Evolutionary conservation across 441 rosid genomes (phyloP), one percentile per base, ranked within the genome.

Genomic region (Populus trichocarpa): DNA sequence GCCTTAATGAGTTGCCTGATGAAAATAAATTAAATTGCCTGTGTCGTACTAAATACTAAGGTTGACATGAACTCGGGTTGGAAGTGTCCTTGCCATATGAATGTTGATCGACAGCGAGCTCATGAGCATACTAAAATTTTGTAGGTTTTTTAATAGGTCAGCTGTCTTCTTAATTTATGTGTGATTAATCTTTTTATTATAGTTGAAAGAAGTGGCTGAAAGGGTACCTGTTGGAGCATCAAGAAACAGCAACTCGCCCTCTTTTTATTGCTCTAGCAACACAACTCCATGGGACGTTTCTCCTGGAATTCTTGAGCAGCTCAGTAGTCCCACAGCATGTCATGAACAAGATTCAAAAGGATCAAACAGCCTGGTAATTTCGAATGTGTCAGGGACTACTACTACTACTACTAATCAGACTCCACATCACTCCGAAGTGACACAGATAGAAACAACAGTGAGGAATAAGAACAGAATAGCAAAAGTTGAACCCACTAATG

Each of bases 151-250:
- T 35, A 23, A 59, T 20, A 13, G 18, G 4, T 69, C 9, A 63
- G 16, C 4, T 42, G 22, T 61, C 42, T 12, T 40, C 40, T 28
- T 30, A 5, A 20, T 35, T 74, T 6, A 61, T 63, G 20, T 14
- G 30, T 53, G 30, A 28, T n/a, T 61, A 23, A 28, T 40, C 46
- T 65, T 36, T 13, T 64, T 70, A 57, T 77, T 40, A 83, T 80
- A 95, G 98, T 80, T 93, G 73, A 93, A 93, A 81, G 97, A 95
- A 74, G 88, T 92, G 98, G 99, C 99, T 75, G 98, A 93, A 87
- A 90, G 93, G 85, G 85, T 95, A 76, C 99, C 97, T 0, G 88
- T 93, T 65, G 98, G 96, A 81, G 85, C 91, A 73, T 81, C 85
- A 77, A 82, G 88, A 75, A 87, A 76, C 76, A 81, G 83, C 83